These are phyloP conservation scores for Teratosphaeria pseudoeucalypti DNA, from an alignment of 2,329 filamentous ascomycete species.

Conservation along the genomic window DNA sequence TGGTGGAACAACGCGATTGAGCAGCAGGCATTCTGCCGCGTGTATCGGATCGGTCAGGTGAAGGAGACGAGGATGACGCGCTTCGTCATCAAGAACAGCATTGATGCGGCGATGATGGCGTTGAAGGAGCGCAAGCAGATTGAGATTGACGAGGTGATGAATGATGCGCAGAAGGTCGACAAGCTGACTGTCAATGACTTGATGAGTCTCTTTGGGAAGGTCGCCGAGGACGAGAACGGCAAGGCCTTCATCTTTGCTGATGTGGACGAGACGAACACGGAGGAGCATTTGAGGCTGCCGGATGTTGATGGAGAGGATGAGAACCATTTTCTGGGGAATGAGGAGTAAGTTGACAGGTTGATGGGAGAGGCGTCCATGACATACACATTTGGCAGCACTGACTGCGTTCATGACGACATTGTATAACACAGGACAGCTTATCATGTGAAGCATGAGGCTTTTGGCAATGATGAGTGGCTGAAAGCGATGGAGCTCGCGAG, in stretches of 20 bases:
- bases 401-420: no score
- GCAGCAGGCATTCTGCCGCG: conserved; percentile 43
- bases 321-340: conserved; percentile 1
- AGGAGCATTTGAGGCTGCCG: not conserved
- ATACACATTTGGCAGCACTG: no score
- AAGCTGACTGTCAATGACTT: conserved; percentile 30
- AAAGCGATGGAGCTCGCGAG: conserved; percentile 18
- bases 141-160: conserved; percentile 34
- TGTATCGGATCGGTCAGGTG: conserved; percentile 55
- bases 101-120: conserved; percentile 47
- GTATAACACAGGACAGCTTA: not conserved
- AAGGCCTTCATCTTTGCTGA: conserved; percentile 33
- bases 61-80: conserved; percentile 50
- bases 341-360: not conserved
- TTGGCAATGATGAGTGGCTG: not conserved
- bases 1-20: conserved; percentile 47
- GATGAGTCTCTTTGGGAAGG: conserved; percentile 37
- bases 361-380: not conserved
- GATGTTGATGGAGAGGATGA: conserved; percentile 1
- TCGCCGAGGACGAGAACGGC: conserved; percentile 29
- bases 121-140: conserved; percentile 47
- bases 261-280: conserved; percentile 15
- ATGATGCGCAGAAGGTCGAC: conserved; percentile 29
- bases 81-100: conserved; percentile 44
- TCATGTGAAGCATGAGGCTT: no score